These are phyloP conservation scores for Plectranthus barbatus DNA, from an alignment of 257 asterid genomes.

Conservation along the genomic window DNA sequence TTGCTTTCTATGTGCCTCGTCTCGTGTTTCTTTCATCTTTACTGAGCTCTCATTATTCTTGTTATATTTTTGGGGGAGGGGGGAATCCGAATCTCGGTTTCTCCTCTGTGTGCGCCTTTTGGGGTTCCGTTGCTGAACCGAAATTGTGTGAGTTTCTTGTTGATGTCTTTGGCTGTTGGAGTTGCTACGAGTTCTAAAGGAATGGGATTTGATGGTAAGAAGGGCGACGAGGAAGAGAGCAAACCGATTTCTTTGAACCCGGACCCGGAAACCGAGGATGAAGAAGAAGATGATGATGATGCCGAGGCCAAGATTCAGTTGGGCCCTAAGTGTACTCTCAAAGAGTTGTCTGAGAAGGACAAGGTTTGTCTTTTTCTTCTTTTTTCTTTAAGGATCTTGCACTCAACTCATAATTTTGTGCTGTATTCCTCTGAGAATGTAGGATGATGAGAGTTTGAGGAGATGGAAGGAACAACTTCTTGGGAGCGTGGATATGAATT, in stretches of 20 bases:
- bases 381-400: background rate
- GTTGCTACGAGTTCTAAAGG: constrained; percentile 58
- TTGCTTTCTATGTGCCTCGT: constrained; percentile 3
- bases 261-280: constrained; percentile 57
- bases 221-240: constrained; percentile 31
- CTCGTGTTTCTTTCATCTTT: constrained; percentile 3
- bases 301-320: constrained; percentile 51
- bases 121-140: constrained; percentile 1
- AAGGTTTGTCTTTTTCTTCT: constrained; percentile 39
- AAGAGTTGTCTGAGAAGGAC: constrained; percentile 80
- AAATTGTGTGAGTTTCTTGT: constrained; percentile 14
- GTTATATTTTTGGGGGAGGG: background rate
- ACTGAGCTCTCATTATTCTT: constrained; percentile 10
- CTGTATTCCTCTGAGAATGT: constrained; percentile 10
- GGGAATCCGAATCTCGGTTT: background rate
- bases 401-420: background rate
- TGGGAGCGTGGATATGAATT: constrained; percentile 71
- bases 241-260: constrained; percentile 18
- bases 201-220: constrained; percentile 75
- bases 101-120: constrained; percentile 11
- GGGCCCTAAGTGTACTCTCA: constrained; percentile 94
- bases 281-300: constrained; percentile 85
- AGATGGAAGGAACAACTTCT: constrained; percentile 99
- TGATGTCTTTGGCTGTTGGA: constrained; percentile 73
- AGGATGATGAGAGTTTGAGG: constrained; percentile 97